phyloP scores from a whole-genome alignment of 495 filamentous ascomycete species.

The Neurospora tetrasperma region DNA sequence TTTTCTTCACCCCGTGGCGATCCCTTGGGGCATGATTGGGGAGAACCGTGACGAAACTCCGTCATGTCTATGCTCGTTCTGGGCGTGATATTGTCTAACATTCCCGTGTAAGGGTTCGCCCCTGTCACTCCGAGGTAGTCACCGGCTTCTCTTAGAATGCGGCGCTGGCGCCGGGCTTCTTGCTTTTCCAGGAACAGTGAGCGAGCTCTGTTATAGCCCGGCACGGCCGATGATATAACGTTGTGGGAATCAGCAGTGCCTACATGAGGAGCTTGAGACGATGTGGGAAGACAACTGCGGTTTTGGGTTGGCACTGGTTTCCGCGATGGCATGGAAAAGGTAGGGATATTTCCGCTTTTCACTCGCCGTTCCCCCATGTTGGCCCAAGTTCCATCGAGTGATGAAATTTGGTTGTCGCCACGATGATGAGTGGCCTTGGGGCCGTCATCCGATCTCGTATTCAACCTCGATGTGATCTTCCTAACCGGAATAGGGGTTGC shows the following conservation, averaged over 20 bases:
- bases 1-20: constrained; percentile 16
- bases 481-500: neutral
- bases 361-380: neutral
- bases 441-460: neutral
- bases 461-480: neutral
- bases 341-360: neutral
- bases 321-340: neutral
- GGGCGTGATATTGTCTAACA: constrained; percentile 35
- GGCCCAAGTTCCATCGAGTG: neutral
- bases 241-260: neutral
- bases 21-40: neutral
- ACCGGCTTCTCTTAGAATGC: constrained; percentile 32
- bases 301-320: neutral
- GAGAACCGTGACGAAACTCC: neutral
- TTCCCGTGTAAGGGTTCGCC: constrained; percentile 43
- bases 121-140: constrained; percentile 46
- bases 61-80: constrained; percentile 26
- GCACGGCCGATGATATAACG: neutral
- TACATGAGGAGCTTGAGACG: neutral
- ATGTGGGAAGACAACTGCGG: neutral
- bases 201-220: constrained; percentile 7
- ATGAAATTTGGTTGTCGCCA: neutral
- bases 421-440: neutral
- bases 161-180: constrained; percentile 26
- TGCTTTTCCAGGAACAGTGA: constrained; percentile 27